These are phyloP conservation scores for Tetrahymena thermophila DNA, from an alignment of 73 alveolate genomes.

Conservation along the genomic window DNA sequence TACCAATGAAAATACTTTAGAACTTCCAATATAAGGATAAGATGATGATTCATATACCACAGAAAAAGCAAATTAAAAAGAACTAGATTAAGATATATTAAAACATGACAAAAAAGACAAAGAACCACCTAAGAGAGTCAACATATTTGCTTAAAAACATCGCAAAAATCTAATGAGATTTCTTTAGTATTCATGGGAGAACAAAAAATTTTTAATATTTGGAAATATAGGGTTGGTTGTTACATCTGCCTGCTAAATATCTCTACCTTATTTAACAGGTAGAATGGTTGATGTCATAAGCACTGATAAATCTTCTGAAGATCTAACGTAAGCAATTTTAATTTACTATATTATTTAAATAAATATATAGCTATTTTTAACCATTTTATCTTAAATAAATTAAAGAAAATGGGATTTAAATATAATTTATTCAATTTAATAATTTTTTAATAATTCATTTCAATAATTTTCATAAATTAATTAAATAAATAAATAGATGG, in stretches of 20 bases:
- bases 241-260: conserved; percentile 12
- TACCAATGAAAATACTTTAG: neutral
- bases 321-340: neutral
- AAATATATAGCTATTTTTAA: neutral
- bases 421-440: no score
- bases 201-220: neutral
- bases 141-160: neutral
- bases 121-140: neutral
- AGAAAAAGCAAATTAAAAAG: neutral
- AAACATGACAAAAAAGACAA: neutral
- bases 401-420: neutral
- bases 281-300: neutral
- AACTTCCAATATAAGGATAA: neutral
- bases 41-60: neutral
- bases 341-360: neutral
- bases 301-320: neutral
- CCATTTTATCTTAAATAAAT: neutral
- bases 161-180: conserved; percentile 2
- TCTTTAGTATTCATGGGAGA: conserved; percentile 1
- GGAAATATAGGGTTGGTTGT: conserved; percentile 19
- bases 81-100: neutral
- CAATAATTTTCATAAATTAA: no score
- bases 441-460: no score
- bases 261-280: conserved; percentile 31
- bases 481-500: neutral